Percentiles rank a stretch among this genome's conserved stretches.
phyloP scores from a whole-genome alignment of 2,329 filamentous ascomycete species.

The Incumbomyces delicatus region DNA sequence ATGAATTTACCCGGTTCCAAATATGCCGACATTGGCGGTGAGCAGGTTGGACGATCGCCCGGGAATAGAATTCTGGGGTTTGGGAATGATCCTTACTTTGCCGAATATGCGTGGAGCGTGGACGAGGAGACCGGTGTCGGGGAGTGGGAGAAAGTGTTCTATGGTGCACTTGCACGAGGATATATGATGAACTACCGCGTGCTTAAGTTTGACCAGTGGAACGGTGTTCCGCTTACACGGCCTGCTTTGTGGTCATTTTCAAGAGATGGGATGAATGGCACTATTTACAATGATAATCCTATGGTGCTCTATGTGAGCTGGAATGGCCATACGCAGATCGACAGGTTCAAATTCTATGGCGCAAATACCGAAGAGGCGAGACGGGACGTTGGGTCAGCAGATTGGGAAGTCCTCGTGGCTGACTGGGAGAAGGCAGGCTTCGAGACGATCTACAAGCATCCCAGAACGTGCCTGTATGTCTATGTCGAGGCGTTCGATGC shows the following conservation, averaged over 20 bases:
- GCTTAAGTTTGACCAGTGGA: constrained; percentile 32
- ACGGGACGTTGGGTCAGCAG: constrained; percentile 18
- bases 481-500: constrained; percentile 30
- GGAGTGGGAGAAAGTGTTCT: constrained; percentile 26
- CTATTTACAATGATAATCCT: constrained; percentile 11
- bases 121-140: constrained; percentile 3
- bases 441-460: constrained; percentile 28
- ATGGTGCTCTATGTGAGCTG: constrained; percentile 30
- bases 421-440: constrained; percentile 28
- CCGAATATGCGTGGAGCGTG: constrained; percentile 29
- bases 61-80: constrained; percentile 32
- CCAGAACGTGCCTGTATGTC: constrained; percentile 7
- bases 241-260: constrained; percentile 33
- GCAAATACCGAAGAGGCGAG: constrained; percentile 1
- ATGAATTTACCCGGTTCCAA: constrained; percentile 21
- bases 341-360: constrained; percentile 29
- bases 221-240: constrained; percentile 30
- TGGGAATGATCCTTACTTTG: constrained; percentile 33
- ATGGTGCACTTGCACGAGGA: constrained; percentile 27
- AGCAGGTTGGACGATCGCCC: constrained; percentile 10
- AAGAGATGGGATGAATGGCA: constrained; percentile 13
- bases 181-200: constrained; percentile 34
- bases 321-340: constrained; percentile 42
- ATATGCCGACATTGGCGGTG: neutral
- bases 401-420: constrained; percentile 23